phyloP scores from a whole-genome alignment of 2,329 filamentous ascomycete species.

The Xylariaceae sp. region DNA sequence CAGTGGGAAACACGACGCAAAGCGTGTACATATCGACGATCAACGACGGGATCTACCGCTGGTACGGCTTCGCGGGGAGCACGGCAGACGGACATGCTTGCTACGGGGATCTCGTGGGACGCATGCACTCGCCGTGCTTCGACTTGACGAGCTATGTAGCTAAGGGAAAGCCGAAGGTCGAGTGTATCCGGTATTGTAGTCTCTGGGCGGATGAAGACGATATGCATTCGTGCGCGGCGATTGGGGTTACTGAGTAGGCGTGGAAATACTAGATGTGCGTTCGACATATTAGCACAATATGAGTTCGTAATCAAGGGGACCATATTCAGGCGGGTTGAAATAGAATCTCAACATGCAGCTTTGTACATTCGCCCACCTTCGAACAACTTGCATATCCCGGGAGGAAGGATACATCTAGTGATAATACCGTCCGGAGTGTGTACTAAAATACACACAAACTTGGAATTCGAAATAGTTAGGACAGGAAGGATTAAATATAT shows the following conservation, averaged over 20 bases:
- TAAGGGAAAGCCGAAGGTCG: conserved; percentile 7
- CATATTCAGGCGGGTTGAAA: too few relatives aligned
- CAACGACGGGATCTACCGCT: conserved; percentile 34
- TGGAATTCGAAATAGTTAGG: too few relatives aligned
- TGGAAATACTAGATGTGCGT: too few relatives aligned
- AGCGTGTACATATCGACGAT: conserved; percentile 26
- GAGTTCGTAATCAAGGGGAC: too few relatives aligned
- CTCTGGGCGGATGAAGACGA: conserved; percentile 10
- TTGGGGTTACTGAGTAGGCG: conserved; percentile 13
- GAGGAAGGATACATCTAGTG: too few relatives aligned
- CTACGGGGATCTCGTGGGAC: conserved; percentile 25
- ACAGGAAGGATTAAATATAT: too few relatives aligned
- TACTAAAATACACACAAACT: too few relatives aligned
- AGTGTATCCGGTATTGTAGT: conserved; percentile 33
- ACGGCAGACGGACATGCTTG: conserved; percentile 20
- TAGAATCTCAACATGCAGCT: too few relatives aligned
- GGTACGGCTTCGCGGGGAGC: conserved; percentile 30
- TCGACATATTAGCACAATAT: too few relatives aligned
- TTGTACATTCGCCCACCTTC: too few relatives aligned
- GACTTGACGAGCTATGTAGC: conserved; percentile 15
- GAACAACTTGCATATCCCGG: too few relatives aligned
- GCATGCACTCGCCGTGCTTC: conserved; percentile 22
- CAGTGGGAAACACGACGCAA: conserved; percentile 30
- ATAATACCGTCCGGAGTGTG: too few relatives aligned
- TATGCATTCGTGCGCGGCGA: conserved; percentile 26